These are phyloP conservation scores for Clonostachys byssicola DNA, from an alignment of 2,329 filamentous ascomycete genomes.

Conservation along the genomic window DNA sequence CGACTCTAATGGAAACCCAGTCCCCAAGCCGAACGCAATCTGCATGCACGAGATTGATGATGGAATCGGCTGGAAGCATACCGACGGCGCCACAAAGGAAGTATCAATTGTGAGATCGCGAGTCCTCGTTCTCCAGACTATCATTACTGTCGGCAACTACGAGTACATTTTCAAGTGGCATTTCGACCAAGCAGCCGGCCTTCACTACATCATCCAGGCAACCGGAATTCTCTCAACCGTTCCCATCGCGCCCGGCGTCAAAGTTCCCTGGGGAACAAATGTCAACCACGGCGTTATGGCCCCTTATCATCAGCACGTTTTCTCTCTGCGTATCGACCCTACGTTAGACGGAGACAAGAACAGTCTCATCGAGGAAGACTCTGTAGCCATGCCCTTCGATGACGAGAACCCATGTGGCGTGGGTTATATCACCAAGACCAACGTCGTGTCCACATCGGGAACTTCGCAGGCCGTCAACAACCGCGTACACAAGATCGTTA, in stretches of 20 bases:
- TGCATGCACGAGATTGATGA: constrained; percentile 26
- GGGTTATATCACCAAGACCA: constrained; percentile 34
- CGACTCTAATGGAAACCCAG: constrained; percentile 21
- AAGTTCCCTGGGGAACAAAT: constrained; percentile 52
- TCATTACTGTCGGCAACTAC: constrained; percentile 61
- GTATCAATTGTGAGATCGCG: constrained; percentile 51
- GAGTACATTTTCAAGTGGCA: constrained; percentile 42
- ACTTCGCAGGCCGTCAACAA: constrained; percentile 48
- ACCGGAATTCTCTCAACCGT: constrained; percentile 36
- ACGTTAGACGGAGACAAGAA: constrained; percentile 57
- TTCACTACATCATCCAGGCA: constrained; percentile 22
- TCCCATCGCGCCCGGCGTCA: constrained; percentile 50
- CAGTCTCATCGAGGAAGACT: constrained; percentile 40
- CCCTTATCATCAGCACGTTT: constrained; percentile 65
- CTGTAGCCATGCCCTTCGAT: constrained; percentile 35
- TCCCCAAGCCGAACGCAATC: constrained; percentile 37
- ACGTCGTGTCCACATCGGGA: constrained; percentile 33
- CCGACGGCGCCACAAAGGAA: constrained; percentile 52
- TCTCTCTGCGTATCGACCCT: constrained; percentile 58
- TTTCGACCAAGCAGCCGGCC: constrained; percentile 47
- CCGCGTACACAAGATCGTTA: constrained; percentile 45
- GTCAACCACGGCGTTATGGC: constrained; percentile 57
- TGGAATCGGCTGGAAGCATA: constrained; percentile 59
- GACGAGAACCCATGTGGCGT: constrained; percentile 45
- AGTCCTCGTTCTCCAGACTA: constrained; percentile 55